Conservation (phyloP, 805 yeast genomes). For the Allodekkera sacchari region DNA sequence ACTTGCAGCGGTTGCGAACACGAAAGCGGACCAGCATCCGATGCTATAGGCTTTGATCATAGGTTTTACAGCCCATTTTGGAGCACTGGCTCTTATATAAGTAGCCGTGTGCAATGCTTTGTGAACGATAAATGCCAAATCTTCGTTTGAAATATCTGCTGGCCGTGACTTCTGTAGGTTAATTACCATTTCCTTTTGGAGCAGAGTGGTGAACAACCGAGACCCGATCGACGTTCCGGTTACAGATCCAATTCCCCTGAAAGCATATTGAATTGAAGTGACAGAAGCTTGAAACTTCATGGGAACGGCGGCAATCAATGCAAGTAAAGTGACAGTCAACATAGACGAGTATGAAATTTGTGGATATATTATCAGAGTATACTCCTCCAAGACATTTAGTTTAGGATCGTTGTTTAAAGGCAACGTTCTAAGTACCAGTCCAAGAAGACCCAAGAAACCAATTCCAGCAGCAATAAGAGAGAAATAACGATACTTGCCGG, state of each 20-base stretch:
- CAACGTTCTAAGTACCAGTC: constrained; percentile 11
- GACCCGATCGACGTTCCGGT: constrained; percentile 57
- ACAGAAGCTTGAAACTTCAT: constrained; percentile 56
- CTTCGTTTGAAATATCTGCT: constrained; percentile 26
- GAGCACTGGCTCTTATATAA: constrained; percentile 42
- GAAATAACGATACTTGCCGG: constrained; percentile 50
- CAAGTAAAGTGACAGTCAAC: constrained; percentile 56
- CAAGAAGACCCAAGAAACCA: constrained; percentile 34
- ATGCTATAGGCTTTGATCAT: constrained; percentile 42
- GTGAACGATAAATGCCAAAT: constrained; percentile 36
- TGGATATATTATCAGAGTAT: constrained; percentile 35
- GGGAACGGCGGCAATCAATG: constrained; percentile 68
- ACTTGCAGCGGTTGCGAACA: constrained; percentile 32
- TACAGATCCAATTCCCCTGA: constrained; percentile 59
- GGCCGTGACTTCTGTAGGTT: constrained; percentile 27
- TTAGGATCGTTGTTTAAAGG: constrained; percentile 14
- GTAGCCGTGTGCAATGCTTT: constrained; percentile 50
- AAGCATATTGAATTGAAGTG: constrained; percentile 57
- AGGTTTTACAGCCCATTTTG: constrained; percentile 39
- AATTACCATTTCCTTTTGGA: constrained; percentile 22
- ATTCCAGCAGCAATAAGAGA: constrained; percentile 33
- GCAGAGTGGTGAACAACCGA: constrained; percentile 46
- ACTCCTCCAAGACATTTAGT: constrained; percentile 33
- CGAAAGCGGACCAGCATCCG: constrained; percentile 46
- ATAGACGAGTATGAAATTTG: constrained; percentile 50